Evolutionary conservation across 176 grass and related monocot genomes (phyloP).

Genomic region (Bothriochloa decipiens): DNA sequence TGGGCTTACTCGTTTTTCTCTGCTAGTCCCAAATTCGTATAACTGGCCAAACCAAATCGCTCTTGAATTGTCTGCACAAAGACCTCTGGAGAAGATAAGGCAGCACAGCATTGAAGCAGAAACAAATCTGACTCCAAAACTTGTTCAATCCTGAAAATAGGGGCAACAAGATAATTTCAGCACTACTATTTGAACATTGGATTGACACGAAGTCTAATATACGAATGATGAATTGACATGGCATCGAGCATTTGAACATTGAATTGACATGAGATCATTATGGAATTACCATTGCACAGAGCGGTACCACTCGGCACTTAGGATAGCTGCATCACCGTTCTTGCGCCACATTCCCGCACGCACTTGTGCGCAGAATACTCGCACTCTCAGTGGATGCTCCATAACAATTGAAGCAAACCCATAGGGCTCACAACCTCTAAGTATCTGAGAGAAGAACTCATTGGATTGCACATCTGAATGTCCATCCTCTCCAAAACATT

Average conservation of each 20-base stretch:
- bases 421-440: slow-evolving; percentile 63
- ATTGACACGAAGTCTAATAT: slow-evolving; percentile 6
- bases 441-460: slow-evolving; percentile 73
- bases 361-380: slow-evolving; percentile 96
- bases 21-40: slow-evolving; percentile 67
- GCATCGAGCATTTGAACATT: slow-evolving; percentile 19
- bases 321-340: slow-evolving; percentile 91
- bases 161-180: slow-evolving; percentile 37
- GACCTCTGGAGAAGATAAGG: slow-evolving; percentile 82
- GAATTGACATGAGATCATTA: slow-evolving; percentile 19
- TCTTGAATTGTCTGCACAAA: slow-evolving; percentile 96
- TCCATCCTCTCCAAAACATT: slow-evolving; percentile 68
- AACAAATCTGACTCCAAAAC: slow-evolving; percentile 94
- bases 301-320: slow-evolving; percentile 84
- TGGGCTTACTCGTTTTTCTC: slow-evolving; percentile 88
- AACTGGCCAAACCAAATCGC: slow-evolving; percentile 84
- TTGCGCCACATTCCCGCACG: slow-evolving; percentile 97
- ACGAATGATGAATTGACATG: slow-evolving; percentile 22
- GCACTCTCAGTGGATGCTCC: slow-evolving; percentile 95
- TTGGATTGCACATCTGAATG: slow-evolving; percentile 42
- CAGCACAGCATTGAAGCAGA: slow-evolving; percentile 96
- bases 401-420: slow-evolving; percentile 88
- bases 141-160: slow-evolving; percentile 84
- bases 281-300: slow-evolving; percentile 84
- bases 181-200: slow-evolving; percentile 31